phyloP scores from a whole-genome alignment of 768 basidiomycete genomes.

The Mycena vulgaris region DNA sequence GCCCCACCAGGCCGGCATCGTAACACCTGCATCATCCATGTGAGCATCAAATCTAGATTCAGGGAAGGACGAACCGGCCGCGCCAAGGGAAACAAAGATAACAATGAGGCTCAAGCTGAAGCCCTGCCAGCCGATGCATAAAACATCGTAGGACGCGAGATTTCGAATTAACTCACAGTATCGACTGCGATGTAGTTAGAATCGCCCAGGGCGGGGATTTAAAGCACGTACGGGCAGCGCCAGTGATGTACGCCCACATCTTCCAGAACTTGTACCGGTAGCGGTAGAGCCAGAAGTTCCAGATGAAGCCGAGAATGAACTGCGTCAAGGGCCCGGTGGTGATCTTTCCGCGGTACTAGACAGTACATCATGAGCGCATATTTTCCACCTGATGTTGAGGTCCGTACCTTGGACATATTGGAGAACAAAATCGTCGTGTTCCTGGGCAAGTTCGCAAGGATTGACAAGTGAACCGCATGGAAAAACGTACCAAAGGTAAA shows the following conservation, averaged over 20 bases:
- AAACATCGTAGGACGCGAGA: neutral
- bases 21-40: neutral
- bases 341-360: slow-evolving; percentile 4
- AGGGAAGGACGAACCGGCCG: neutral
- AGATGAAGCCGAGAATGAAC: slow-evolving; percentile 6
- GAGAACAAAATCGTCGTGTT: slow-evolving; percentile 20
- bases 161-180: neutral
- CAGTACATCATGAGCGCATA: neutral
- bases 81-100: slow-evolving; percentile 5
- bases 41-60: neutral
- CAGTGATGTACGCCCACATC: slow-evolving; percentile 24
- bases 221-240: slow-evolving; percentile 9
- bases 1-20: slow-evolving; percentile 12
- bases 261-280: slow-evolving; percentile 29
- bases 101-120: slow-evolving; percentile 16
- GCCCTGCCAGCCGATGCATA: neutral
- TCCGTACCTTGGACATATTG: slow-evolving; percentile 10
- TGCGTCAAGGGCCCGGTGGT: slow-evolving; percentile 5
- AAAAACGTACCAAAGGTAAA: neutral
- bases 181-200: neutral
- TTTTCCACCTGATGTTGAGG: neutral
- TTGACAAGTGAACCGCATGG: too few species aligned
- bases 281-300: slow-evolving; percentile 23
- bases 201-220: neutral
- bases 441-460: too few species aligned